Evolutionary conservation across 2,329 filamentous ascomycete genomes (phyloP).

Genomic region (Sclerotinia borealis): DNA sequence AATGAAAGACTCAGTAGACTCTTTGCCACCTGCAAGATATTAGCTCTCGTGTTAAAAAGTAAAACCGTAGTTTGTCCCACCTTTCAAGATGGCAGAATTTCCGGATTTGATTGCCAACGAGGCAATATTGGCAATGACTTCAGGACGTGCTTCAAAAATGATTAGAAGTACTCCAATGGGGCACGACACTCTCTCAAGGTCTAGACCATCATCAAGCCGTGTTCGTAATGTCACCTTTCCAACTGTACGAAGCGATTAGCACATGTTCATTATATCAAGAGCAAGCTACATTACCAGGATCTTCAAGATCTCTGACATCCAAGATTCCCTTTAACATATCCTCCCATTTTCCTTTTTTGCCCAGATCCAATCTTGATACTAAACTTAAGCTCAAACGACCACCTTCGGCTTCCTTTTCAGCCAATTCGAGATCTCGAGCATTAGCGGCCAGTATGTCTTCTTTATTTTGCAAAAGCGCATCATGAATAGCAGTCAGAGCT

Average conservation of each 20-base stretch:
- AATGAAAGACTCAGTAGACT: slow-evolving; percentile 91
- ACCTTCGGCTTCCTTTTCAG: slow-evolving; percentile 64
- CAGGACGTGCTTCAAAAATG: slow-evolving; percentile 95
- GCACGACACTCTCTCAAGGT: slow-evolving; percentile 82
- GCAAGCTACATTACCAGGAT: slow-evolving; percentile 58
- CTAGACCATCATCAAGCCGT: slow-evolving; percentile 76
- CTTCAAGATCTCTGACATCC: slow-evolving; percentile 75
- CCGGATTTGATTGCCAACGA: slow-evolving; percentile 94
- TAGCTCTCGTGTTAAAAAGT: not conserved
- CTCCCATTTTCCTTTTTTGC: slow-evolving; percentile 85
- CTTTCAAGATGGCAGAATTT: slow-evolving; percentile 95
- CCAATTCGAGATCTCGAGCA: slow-evolving; percentile 70
- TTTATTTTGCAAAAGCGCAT: slow-evolving; percentile 63
- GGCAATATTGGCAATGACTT: slow-evolving; percentile 98
- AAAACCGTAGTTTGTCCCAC: slow-evolving; percentile 33
- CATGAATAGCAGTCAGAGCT: slow-evolving; percentile 76
- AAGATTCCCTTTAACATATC: slow-evolving; percentile 96
- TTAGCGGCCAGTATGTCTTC: slow-evolving; percentile 82
- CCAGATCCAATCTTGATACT: slow-evolving; percentile 81
- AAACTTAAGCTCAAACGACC: slow-evolving; percentile 76
- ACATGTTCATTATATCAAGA: slow-evolving; percentile 4
- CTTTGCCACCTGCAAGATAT: slow-evolving; percentile 66
- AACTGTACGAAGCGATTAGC: slow-evolving; percentile 44
- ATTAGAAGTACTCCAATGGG: slow-evolving; percentile 97
- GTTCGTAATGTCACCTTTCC: slow-evolving; percentile 80